Percentiles rank a stretch among this genome's conserved stretches.
Conservation (phyloP, 768 basidiomycete genomes). For the Lentinula sp. region DNA sequence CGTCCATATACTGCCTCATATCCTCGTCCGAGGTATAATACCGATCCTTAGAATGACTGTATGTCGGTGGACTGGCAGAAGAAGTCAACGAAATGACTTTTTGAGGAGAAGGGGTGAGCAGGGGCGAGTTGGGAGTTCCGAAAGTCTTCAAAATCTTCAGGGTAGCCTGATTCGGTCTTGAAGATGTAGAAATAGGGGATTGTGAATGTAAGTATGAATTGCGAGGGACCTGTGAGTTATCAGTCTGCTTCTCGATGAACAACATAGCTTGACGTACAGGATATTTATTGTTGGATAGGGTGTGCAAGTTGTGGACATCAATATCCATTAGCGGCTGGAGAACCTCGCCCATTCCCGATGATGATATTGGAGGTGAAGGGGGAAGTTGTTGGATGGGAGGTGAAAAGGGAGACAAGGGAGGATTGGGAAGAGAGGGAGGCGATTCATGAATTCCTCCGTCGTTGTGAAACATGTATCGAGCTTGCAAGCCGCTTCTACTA, state of each 20-base stretch:
- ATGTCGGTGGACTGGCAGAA: neutral
- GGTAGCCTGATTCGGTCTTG: slow-evolving; percentile 24
- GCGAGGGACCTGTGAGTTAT: slow-evolving; percentile 24
- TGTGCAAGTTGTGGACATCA: slow-evolving; percentile 7
- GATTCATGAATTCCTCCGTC: neutral
- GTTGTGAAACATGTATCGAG: neutral
- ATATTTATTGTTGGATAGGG: slow-evolving; percentile 2
- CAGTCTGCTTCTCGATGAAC: slow-evolving; percentile 17
- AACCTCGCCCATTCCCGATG: neutral
- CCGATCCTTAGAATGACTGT: neutral
- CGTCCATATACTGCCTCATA: slow-evolving; percentile 13
- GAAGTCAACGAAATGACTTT: slow-evolving; percentile 3
- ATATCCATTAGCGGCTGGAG: neutral
- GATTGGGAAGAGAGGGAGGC: neutral
- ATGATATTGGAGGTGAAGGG: neutral
- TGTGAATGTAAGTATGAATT: neutral
- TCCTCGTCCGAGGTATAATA: neutral
- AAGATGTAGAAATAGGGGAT: slow-evolving; percentile 5
- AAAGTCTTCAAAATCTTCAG: slow-evolving; percentile 11
- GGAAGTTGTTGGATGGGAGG: neutral
- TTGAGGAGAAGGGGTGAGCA: slow-evolving; percentile 4
- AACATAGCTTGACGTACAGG: neutral
- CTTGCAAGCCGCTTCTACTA: neutral
- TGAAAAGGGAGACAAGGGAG: neutral
- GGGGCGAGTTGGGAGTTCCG: slow-evolving; percentile 7